phyloP scores from a whole-genome alignment of 768 basidiomycete species.

The Lanmaoa pseudosensibilis region DNA sequence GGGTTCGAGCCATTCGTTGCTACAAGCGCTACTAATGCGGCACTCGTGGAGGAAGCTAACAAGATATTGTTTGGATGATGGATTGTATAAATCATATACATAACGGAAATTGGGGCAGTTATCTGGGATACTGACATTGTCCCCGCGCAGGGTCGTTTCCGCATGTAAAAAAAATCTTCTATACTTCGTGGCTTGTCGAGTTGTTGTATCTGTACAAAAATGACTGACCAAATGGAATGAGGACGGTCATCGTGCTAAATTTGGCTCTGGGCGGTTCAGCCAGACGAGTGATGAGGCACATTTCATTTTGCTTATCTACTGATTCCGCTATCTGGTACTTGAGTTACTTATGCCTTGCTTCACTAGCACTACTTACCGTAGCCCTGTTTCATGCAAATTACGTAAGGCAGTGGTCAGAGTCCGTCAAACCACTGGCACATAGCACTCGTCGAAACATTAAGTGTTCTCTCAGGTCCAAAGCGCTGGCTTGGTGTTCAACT shows the following conservation, averaged over 20 bases:
- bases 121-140: background rate
- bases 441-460: too few relatives aligned
- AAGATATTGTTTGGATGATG: slow-evolving; percentile 23
- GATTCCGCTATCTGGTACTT: too few relatives aligned
- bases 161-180: background rate
- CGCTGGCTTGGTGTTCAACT: background rate
- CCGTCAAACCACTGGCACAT: too few relatives aligned
- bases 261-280: too few relatives aligned
- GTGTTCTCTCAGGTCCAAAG: background rate
- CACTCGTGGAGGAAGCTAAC: slow-evolving; percentile 31
- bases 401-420: too few relatives aligned
- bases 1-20: slow-evolving; percentile 43
- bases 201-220: too few relatives aligned
- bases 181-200: background rate
- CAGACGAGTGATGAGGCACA: too few relatives aligned
- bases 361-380: too few relatives aligned
- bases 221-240: too few relatives aligned
- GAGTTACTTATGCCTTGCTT: too few relatives aligned
- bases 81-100: background rate
- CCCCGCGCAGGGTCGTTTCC: background rate
- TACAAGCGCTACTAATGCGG: slow-evolving; percentile 7
- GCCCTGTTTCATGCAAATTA: too few relatives aligned
- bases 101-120: background rate
- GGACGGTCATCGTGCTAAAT: background rate
- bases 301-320: too few relatives aligned